A percentile compares a stretch with the other conserved stretches of the same genome.
Evolutionary conservation across 2,329 filamentous ascomycete species (phyloP).

Genomic region (Nothomitra cinnamomea): DNA sequence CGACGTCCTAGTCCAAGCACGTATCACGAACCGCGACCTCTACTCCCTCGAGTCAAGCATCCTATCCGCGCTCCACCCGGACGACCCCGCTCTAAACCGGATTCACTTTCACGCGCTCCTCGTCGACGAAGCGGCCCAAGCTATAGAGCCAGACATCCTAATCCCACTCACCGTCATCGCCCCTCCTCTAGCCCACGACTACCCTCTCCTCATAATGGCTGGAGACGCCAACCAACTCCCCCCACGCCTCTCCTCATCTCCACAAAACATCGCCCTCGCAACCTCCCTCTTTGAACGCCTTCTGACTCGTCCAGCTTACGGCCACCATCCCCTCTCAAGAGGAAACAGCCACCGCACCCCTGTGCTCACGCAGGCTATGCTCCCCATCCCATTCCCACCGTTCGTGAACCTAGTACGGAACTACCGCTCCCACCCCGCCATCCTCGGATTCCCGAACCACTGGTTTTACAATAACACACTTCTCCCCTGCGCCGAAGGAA

Average conservation of each 20-base stretch:
- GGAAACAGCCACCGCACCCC: constrained; percentile 20
- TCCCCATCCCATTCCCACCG: constrained; percentile 17
- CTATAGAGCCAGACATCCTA: constrained; percentile 25
- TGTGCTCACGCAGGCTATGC: constrained; percentile 13
- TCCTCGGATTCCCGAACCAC: constrained; percentile 24
- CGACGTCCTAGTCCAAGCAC: constrained; percentile 24
- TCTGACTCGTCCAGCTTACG: constrained; percentile 21
- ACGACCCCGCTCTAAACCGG: constrained; percentile 10
- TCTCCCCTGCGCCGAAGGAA: constrained; percentile 22
- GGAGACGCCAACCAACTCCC: constrained; percentile 29
- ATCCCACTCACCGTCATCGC: constrained; percentile 25
- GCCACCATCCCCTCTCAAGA: constrained; percentile 22
- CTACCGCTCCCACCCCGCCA: constrained; percentile 29
- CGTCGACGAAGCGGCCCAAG: constrained; percentile 30
- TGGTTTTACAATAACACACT: constrained; percentile 29
- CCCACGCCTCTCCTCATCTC: constrained; percentile 20
- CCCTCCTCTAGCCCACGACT: constrained; percentile 17
- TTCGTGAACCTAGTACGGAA: constrained; percentile 28
- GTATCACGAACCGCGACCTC: constrained; percentile 26
- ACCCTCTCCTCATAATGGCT: constrained; percentile 27
- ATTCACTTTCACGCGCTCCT: constrained; percentile 28
- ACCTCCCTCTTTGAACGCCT: constrained; percentile 27
- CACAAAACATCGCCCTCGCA: constrained; percentile 17
- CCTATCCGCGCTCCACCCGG: constrained; percentile 17
- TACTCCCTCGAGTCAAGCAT: constrained; percentile 21